A percentile compares a stretch with the other conserved stretches of the same genome.
Conservation (phyloP, 495 filamentous ascomycete species). For the Aspergillus haitiensis region DNA sequence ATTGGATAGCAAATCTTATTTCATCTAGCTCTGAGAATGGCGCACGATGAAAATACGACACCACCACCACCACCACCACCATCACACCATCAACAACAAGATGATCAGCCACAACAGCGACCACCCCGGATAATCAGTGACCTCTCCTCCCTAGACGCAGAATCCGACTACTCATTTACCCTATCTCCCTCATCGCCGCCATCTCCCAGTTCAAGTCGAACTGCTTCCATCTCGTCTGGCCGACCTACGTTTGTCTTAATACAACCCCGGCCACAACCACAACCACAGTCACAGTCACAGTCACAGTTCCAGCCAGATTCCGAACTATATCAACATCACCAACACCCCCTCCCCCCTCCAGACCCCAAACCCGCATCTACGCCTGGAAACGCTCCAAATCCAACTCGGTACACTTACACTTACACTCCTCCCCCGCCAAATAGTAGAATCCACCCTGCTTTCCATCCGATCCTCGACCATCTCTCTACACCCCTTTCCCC, state of each 20-base stretch:
- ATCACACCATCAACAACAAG: neutral
- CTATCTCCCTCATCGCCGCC: neutral
- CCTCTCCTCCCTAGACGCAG: neutral
- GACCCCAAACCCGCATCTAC: neutral
- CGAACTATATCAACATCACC: neutral
- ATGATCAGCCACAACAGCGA: neutral
- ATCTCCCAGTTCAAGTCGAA: neutral
- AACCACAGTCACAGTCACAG: neutral
- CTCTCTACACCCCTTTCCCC: constrained; percentile 37
- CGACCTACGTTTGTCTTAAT: neutral
- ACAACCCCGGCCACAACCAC: neutral
- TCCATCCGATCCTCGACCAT: constrained; percentile 31
- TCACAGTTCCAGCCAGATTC: neutral
- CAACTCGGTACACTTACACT: constrained; percentile 2
- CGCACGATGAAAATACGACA: no score
- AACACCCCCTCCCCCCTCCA: neutral
- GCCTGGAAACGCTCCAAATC: neutral
- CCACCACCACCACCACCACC: neutral
- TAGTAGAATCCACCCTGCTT: constrained; percentile 18
- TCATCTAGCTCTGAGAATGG: no score
- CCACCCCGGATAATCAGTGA: constrained; percentile 1
- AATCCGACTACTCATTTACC: neutral
- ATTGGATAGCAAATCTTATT: no score
- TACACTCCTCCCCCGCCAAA: constrained; percentile 9
- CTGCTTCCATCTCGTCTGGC: neutral